phyloP scores from a whole-genome alignment of 78 protist species.

The slime mould (Dictyostelium discoideum) region DNA sequence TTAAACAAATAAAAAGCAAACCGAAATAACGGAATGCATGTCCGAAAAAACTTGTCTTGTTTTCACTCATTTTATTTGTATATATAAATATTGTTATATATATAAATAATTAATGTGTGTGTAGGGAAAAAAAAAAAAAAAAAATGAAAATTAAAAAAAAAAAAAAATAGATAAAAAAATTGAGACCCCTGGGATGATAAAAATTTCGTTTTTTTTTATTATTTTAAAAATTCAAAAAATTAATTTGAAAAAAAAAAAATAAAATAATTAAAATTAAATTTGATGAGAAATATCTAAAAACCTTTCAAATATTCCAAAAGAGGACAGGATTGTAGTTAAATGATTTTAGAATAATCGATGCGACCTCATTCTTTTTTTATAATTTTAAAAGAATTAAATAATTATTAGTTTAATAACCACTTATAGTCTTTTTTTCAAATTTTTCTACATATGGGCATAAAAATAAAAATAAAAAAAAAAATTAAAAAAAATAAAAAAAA shows the following conservation, averaged over 20 bases:
- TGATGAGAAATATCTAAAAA: background rate
- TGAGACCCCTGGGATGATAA: background rate
- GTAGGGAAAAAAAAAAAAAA: background rate
- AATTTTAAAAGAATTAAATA: too few species aligned
- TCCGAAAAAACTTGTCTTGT: background rate
- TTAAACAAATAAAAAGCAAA: constrained; percentile 52
- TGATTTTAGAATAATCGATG: background rate
- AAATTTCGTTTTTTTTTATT: background rate
- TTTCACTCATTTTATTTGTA: background rate
- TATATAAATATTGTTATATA: background rate
- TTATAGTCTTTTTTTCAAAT: too few species aligned
- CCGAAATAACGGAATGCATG: constrained; percentile 60
- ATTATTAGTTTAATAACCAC: too few species aligned
- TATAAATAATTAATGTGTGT: background rate
- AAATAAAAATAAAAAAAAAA: too few species aligned
- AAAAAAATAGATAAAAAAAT: background rate
- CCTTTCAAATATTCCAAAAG: background rate
- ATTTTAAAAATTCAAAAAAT: background rate
- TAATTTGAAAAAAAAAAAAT: background rate
- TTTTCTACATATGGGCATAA: too few species aligned
- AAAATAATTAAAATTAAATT: too few species aligned
- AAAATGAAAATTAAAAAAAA: background rate
- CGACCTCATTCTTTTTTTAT: background rate
- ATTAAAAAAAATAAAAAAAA: too few species aligned
- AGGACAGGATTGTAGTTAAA: background rate